Evolutionary conservation across 768 basidiomycete genomes (phyloP), one percentile per base, ranked within the genome.

Genomic region (Chalciporus chontae): DNA sequence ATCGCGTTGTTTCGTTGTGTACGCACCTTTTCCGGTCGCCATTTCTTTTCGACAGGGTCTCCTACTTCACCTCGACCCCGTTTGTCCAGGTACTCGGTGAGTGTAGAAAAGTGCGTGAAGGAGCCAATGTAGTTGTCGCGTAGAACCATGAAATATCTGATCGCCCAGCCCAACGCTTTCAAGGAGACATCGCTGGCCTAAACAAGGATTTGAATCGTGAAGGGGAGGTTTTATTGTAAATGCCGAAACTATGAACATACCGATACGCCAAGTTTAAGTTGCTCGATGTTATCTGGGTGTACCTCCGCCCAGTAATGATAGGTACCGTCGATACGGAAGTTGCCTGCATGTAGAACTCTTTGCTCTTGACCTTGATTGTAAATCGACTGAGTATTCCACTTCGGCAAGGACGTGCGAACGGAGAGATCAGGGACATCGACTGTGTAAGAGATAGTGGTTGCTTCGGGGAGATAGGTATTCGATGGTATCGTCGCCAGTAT

Each of bases 81-180:
- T 60, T 83, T 87, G 46, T 85, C 79, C 40, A 92, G 71, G 64
- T 92, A 95, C 71, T 98, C 95, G 18, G 77, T 79, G 37, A 92
- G 74, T 0, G 91, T 96, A 3, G 85, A 84, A 59, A 94, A 97
- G 57, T 95, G 89, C 2, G 93, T 96, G 68, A 96, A 98, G 5
- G 81, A 77, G 10, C 95, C 95, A 43, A 97, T 83, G 68, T 98
- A 98, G 68, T 97, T 97, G 61, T 95, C 92, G 40, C 87, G 83
- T 50, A 96, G 62, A 36, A 86, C 81, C 83, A 98, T 88, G 56
- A 95, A 77, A 61, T 92, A 85, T 32, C 94, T 83, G 52, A 94
- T 79, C 2, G 84, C 83, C 94, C 94, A 96, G 19, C 93, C 94
- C 45, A 92, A 70, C 2, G 76, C 73, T 64, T 86, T 88, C 70